Evolutionary conservation across 2,329 filamentous ascomycete genomes (phyloP).

Genomic region (Fusarium lateritium): DNA sequence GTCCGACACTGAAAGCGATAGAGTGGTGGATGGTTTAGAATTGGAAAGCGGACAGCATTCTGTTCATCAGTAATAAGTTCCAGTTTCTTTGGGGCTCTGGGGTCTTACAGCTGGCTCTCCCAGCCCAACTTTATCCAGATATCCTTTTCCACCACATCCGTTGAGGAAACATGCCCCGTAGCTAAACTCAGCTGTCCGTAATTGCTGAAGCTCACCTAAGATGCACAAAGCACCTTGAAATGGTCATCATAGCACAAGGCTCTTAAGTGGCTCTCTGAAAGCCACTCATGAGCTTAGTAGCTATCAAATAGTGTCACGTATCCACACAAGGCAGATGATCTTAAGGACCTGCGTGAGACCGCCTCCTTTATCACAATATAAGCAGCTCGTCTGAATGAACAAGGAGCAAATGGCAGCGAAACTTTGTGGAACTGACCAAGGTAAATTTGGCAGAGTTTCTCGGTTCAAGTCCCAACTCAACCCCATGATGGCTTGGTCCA

Average conservation of each 20-base stretch:
- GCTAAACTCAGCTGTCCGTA: too few relatives aligned
- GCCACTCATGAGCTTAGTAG: neutral
- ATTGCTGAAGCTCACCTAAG: too few relatives aligned
- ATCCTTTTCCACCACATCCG: too few relatives aligned
- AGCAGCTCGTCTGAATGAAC: neutral
- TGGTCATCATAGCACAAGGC: neutral
- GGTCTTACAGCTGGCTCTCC: neutral
- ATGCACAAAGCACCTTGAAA: too few relatives aligned
- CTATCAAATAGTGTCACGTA: neutral
- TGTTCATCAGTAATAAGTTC: neutral
- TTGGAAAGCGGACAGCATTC: neutral
- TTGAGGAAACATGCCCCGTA: too few relatives aligned
- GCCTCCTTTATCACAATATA: neutral
- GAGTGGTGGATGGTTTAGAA: neutral
- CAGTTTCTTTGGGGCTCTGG: neutral
- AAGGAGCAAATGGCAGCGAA: neutral
- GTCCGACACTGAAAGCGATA: too few relatives aligned
- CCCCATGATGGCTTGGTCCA: neutral
- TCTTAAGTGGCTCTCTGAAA: slow-evolving; percentile 3
- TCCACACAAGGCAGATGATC: neutral
- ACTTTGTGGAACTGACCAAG: neutral
- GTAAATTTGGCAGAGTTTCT: too few relatives aligned
- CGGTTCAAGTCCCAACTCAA: neutral
- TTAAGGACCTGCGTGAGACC: neutral
- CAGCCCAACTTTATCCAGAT: too few relatives aligned